These are phyloP conservation scores for Pyrenochaeta sp. DNA, from an alignment of 2,329 filamentous ascomycete genomes.

Conservation along the genomic window DNA sequence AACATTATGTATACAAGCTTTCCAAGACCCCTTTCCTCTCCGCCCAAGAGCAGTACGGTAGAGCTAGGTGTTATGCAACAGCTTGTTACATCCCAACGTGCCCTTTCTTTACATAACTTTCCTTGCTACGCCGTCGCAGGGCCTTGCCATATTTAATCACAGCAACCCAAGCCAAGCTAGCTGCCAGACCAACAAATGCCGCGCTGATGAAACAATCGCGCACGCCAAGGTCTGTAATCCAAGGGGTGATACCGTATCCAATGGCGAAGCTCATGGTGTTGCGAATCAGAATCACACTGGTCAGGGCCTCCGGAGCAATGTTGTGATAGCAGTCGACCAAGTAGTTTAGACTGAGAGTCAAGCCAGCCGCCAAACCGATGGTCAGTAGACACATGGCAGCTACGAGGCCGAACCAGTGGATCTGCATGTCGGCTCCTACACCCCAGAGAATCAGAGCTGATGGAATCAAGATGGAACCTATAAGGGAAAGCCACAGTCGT, in stretches of 20 bases:
- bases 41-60: no score
- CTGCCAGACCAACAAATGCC: slow-evolving; percentile 3
- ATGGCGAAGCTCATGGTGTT: slow-evolving; percentile 5
- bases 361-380: background rate
- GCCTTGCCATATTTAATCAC: no score
- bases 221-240: background rate
- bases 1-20: no score
- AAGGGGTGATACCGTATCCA: slow-evolving; percentile 4
- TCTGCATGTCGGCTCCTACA: slow-evolving; percentile 54
- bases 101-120: no score
- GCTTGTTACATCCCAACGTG: no score
- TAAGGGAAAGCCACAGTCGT: slow-evolving; percentile 45
- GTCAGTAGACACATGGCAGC: slow-evolving; percentile 50
- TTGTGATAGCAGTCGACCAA: slow-evolving; percentile 1
- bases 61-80: no score
- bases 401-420: slow-evolving; percentile 58
- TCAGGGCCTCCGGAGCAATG: no score
- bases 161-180: no score
- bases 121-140: no score
- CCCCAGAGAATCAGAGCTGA: slow-evolving; percentile 57
- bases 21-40: no score
- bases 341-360: background rate
- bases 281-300: slow-evolving; percentile 3
- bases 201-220: slow-evolving; percentile 7
- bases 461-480: slow-evolving; percentile 50